Percentiles rank a stretch among this genome's conserved stretches.
These are phyloP conservation scores for Yarrowia osloensis DNA, from an alignment of 805 yeast species.

Conservation along the genomic window DNA sequence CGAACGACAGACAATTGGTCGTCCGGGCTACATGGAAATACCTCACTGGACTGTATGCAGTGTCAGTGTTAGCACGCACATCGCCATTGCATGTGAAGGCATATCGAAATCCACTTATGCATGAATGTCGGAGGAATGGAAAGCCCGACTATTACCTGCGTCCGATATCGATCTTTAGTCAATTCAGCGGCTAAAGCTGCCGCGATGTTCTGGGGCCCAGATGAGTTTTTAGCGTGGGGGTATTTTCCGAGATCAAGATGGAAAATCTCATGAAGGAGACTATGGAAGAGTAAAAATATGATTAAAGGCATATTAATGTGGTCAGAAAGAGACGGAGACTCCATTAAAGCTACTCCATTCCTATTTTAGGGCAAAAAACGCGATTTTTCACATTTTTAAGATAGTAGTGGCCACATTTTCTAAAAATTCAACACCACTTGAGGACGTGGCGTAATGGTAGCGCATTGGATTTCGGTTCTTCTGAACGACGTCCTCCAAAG, in stretches of 20 bases:
- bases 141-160: neutral
- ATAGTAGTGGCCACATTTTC: neutral
- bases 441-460: slow-evolving; percentile 30
- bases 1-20: no score
- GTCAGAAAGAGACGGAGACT: no score
- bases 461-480: slow-evolving; percentile 29
- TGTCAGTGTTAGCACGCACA: neutral
- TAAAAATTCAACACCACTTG: neutral
- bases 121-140: neutral
- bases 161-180: neutral
- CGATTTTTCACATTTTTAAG: neutral
- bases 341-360: no score
- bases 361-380: no score
- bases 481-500: slow-evolving; percentile 29
- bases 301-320: no score
- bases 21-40: neutral
- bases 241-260: no score
- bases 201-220: neutral
- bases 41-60: neutral
- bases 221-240: neutral
- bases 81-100: neutral
- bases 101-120: neutral
- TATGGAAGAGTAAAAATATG: no score
- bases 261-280: no score
- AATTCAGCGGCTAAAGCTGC: neutral